Base-by-base conservation (phyloP, 805 yeast species). In the Jamesozyma rosinii region DNA sequence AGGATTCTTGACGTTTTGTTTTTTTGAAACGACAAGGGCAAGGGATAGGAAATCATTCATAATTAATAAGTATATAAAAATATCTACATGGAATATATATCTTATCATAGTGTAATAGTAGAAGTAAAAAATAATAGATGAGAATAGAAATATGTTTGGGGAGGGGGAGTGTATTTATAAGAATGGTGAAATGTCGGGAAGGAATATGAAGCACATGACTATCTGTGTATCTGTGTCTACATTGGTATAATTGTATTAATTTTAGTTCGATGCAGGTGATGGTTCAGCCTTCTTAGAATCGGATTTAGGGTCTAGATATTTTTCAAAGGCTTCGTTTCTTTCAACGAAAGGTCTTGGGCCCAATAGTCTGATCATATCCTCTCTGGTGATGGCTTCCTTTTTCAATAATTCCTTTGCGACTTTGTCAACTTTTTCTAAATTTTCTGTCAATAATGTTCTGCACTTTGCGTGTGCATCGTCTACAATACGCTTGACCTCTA, bases 261-360 rank as follows among this genome's bases (percentile, higher is more conserved):
- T 30, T 18, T 35, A 49, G 35, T 39, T 47, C n/a, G 50, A 32
- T 5, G 40, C 49, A 14, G 55, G 50, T 22, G 54, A 33, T 17
- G 42, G 27, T n/a, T n/a, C n/a, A 11, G 44, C 31, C 6, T 19
- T 19, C 13, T 35, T 24, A 1, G 37, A 26, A 29, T 42, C 38
- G 26, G 42, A 40, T 34, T 40, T 36, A 15, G 63, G 65, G 53
- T 76, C 84, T 47, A 89, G 67, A 57, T 89, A 89, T 61, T 85
- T 86, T 63, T 87, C 95, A 64, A 89, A 88, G 1, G 95, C 95
- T 54, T 85, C 95, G 58, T 87, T 88, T 51, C 75, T 79, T 61
- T 88, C 95, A 14, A 84, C 81, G 72, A 83, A 92, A 10, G 95
- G 96, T 51, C 99, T 75, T 61, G 84, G 84, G 3, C 99, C 99